A percentile compares a stretch with the other conserved stretches of the same genome.
Evolutionary conservation across 2,329 filamentous ascomycete genomes (phyloP).

Genomic region (Lecanicillium sp.): DNA sequence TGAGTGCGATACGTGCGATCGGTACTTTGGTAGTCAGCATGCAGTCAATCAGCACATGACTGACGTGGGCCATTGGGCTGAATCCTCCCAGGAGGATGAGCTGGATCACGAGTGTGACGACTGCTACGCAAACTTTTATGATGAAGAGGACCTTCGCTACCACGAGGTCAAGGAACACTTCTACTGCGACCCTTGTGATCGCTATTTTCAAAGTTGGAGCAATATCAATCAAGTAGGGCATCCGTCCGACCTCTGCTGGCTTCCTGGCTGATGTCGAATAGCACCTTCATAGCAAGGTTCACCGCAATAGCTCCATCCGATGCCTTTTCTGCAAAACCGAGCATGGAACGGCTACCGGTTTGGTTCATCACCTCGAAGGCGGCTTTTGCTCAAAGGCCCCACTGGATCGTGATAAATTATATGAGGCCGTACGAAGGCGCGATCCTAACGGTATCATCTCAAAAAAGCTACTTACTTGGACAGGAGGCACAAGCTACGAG

Average conservation of each 20-base stretch:
- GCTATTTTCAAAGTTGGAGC: conserved; percentile 4
- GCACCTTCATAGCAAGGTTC: no score
- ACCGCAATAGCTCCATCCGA: no score
- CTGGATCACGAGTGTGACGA: not conserved
- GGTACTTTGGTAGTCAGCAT: not conserved
- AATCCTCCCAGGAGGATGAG: not conserved
- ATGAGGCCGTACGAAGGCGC: conserved; percentile 35
- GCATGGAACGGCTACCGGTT: conserved; percentile 46
- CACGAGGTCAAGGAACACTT: conserved; percentile 10
- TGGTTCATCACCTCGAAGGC: conserved; percentile 50
- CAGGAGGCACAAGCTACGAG: conserved; percentile 26
- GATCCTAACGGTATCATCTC: conserved; percentile 46
- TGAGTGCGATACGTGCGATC: conserved; percentile 12
- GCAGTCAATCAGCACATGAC: conserved; percentile 1
- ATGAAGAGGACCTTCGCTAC: not conserved
- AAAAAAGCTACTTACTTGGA: conserved; percentile 44
- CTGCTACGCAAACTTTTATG: conserved; percentile 1
- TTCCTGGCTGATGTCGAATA: no score
- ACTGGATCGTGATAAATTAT: conserved; percentile 44
- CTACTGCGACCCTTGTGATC: conserved; percentile 8
- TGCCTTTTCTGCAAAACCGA: conserved; percentile 45
- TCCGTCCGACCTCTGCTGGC: conserved; percentile 37
- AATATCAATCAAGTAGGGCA: conserved; percentile 3
- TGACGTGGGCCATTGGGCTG: not conserved
- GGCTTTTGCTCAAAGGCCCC: conserved; percentile 44